Base-by-base conservation (phyloP, 495 filamentous ascomycete genomes). In the Podospora fimiseda region DNA sequence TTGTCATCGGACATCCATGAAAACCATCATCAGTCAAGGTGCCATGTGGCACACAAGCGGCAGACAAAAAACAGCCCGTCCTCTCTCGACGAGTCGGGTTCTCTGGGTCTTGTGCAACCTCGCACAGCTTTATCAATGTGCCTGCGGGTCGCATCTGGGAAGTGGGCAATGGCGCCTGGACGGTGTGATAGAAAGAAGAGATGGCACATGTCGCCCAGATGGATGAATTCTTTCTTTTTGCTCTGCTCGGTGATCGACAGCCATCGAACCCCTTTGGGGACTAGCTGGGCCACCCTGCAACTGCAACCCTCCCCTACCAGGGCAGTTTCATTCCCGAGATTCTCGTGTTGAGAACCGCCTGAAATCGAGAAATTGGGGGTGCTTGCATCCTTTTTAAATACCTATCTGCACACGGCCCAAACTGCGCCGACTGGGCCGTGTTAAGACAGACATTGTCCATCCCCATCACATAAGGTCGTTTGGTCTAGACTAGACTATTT, bases 61-160 rank as follows among this genome's bases (percentile, higher is more conserved):
- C 39, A 18, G 8, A 41, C 11, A 41, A 41, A 5, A 4, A 5
- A 14, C 24, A 24, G 19, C 20, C n/a, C 24, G 30, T 16, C 22
- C 36, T 41, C 4, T 16, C 19, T 22, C 15, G 39, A 50, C 45
- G 16, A 54, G 51, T 57, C 50, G 50, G 45, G 46, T 50, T 41
- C 43, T 55, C 33, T 46, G 56, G 18, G 15, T 47, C 19, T 48
- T 24, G 53, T 56, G 27, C 43, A 36, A 38, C 53, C 36, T 59
- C 22, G 36, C 53, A 59, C 57, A 23, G 41, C 33, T n/a, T 53
- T 52, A 49, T 23, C 47, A 38, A 48, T 48, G 57, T 53, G 48
- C 44, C 44, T 30, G 44, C 9, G 24, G 22, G 21, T 23, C 33
- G 44, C 44, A 47, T 24, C 42, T 11, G 19, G 27, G 44, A 21